These are phyloP conservation scores for Malania oleifera DNA, from an alignment of 164 flowering plant genomes.

Conservation along the genomic window DNA sequence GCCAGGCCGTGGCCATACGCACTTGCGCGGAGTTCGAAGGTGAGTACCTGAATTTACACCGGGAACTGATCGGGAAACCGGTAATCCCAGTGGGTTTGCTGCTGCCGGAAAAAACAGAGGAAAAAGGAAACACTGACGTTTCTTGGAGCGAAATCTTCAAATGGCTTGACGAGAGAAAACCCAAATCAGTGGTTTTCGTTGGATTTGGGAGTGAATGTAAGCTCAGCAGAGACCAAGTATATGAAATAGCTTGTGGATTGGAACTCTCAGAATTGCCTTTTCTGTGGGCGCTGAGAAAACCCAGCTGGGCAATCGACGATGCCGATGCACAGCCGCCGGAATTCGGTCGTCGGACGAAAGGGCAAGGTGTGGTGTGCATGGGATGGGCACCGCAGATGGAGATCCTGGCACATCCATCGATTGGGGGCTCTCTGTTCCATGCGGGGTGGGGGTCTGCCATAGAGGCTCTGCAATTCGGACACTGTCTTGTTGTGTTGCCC, in stretches of 20 bases:
- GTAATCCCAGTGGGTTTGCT: slow-evolving; percentile 37
- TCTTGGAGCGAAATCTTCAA: slow-evolving; percentile 12
- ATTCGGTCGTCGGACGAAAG: slow-evolving; percentile 9
- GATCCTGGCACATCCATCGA: slow-evolving; percentile 31
- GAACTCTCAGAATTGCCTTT: slow-evolving; percentile 28
- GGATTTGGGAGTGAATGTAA: slow-evolving; percentile 40
- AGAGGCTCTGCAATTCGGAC: slow-evolving; percentile 27
- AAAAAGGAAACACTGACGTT: too few species aligned
- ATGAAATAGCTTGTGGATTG: slow-evolving; percentile 31
- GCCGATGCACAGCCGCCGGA: too few species aligned
- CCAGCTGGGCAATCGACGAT: too few species aligned
- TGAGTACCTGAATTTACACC: slow-evolving; percentile 18
- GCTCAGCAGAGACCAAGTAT: slow-evolving; percentile 19
- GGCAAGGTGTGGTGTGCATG: slow-evolving; percentile 18
- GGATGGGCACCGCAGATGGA: slow-evolving; percentile 37
- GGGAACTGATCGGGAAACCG: slow-evolving; percentile 20
- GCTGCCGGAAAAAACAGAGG: slow-evolving; percentile 18
- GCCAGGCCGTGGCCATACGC: slow-evolving; percentile 16
- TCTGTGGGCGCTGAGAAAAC: slow-evolving; percentile 32
- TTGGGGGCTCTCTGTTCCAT: slow-evolving; percentile 34
- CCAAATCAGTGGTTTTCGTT: slow-evolving; percentile 26
- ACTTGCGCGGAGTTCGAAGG: slow-evolving; percentile 33
- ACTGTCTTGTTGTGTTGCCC: slow-evolving; percentile 20
- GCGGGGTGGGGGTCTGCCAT: slow-evolving; percentile 35
- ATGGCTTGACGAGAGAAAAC: slow-evolving; percentile 39